Percentiles rank a stretch among this genome's conserved stretches.
Evolutionary conservation across 2,329 filamentous ascomycete species (phyloP).

Genomic region (Phyllosticta capitalensis): DNA sequence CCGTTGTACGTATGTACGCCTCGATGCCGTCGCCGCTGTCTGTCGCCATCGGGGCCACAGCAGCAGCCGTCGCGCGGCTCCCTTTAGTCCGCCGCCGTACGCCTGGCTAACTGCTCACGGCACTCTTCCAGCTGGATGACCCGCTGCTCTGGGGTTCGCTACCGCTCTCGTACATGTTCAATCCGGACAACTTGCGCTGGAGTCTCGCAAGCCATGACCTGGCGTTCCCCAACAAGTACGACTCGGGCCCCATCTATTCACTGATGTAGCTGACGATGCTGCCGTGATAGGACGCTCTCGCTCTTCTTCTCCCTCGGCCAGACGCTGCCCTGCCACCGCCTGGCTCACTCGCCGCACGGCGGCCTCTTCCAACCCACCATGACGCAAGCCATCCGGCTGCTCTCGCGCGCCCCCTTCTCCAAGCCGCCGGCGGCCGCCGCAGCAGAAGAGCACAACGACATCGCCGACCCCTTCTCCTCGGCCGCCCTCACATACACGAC

Average conservation of each 20-base stretch:
- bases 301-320: slow-evolving; percentile 85
- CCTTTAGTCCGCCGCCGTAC: neutral
- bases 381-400: slow-evolving; percentile 71
- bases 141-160: slow-evolving; percentile 88
- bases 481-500: slow-evolving; percentile 54
- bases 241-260: neutral
- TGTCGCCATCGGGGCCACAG: slow-evolving; percentile 3
- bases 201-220: slow-evolving; percentile 89
- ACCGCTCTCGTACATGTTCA: slow-evolving; percentile 62
- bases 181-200: slow-evolving; percentile 73
- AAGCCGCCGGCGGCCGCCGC: slow-evolving; percentile 5
- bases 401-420: slow-evolving; percentile 52
- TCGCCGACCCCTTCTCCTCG: slow-evolving; percentile 47
- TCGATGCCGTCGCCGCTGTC: neutral
- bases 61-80: neutral
- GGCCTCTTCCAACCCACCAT: slow-evolving; percentile 87
- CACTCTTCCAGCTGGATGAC: slow-evolving; percentile 66
- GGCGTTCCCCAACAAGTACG: slow-evolving; percentile 78
- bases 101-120: slow-evolving; percentile 13
- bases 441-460: neutral
- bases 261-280: neutral
- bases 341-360: slow-evolving; percentile 66
- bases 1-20: slow-evolving; percentile 58
- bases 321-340: slow-evolving; percentile 79
- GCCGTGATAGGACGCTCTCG: slow-evolving; percentile 47